Percentiles rank a stretch among this genome's conserved stretches.
phyloP scores from a whole-genome alignment of 2,329 filamentous ascomycete species.

The Bipolaris zeicola region DNA sequence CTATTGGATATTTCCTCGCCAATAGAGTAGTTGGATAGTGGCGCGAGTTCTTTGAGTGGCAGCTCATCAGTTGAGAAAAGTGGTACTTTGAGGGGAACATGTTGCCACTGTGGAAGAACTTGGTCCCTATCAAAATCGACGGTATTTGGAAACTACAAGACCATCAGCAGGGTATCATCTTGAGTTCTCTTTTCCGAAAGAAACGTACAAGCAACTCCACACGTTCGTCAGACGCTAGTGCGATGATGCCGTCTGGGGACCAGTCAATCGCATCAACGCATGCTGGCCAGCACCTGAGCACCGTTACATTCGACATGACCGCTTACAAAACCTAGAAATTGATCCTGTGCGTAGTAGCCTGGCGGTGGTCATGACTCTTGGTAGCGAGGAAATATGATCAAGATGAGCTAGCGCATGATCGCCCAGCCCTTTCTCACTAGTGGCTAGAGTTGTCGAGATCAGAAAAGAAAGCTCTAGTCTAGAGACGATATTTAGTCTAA shows the following conservation, averaged over 20 bases:
- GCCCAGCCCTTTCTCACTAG: neutral
- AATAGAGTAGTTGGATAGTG: constrained; percentile 58
- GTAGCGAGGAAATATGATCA: neutral
- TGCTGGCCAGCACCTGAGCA: constrained; percentile 55
- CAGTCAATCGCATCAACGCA: constrained; percentile 61
- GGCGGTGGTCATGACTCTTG: constrained; percentile 10
- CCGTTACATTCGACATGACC: constrained; percentile 44
- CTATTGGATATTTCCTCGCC: constrained; percentile 64
- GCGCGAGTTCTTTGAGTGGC: constrained; percentile 53
- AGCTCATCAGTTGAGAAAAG: constrained; percentile 59
- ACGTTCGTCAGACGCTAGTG: constrained; percentile 61
- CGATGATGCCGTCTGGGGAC: constrained; percentile 64
- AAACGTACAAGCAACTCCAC: constrained; percentile 58
- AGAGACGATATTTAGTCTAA: neutral
- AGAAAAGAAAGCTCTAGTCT: neutral
- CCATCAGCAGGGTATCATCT: constrained; percentile 5
- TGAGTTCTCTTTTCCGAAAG: neutral
- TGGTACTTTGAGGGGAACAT: constrained; percentile 55
- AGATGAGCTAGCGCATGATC: constrained; percentile 4
- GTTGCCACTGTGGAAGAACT: constrained; percentile 44
- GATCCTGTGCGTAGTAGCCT: neutral
- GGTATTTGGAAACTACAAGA: constrained; percentile 42
- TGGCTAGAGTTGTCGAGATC: neutral
- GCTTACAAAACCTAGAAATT: constrained; percentile 2
- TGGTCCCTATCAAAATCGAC: constrained; percentile 34